phyloP scores from a whole-genome alignment of 2,329 filamentous ascomycete species.

The Fusarium tupiense region DNA sequence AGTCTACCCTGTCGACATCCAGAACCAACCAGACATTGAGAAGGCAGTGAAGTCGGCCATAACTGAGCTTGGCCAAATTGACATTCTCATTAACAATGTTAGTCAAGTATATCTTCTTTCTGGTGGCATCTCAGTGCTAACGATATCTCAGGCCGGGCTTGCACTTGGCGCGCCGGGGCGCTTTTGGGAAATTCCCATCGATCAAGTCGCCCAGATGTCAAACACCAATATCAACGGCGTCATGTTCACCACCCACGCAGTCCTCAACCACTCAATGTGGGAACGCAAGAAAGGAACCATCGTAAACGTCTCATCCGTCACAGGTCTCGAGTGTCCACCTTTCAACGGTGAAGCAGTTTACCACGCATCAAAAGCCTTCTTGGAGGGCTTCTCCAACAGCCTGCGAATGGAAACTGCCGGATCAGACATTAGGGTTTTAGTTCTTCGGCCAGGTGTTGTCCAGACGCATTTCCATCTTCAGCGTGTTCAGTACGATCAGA shows the following conservation, averaged over 20 bases:
- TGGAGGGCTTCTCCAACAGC: slow-evolving; percentile 12
- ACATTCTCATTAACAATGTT: slow-evolving; percentile 28
- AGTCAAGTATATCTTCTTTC: rapidly evolving
- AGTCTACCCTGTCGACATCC: neutral
- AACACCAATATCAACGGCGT: slow-evolving; percentile 48
- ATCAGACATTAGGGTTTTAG: slow-evolving; percentile 16
- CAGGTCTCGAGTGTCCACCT: slow-evolving; percentile 6
- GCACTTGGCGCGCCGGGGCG: slow-evolving; percentile 15
- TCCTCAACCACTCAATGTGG: slow-evolving; percentile 19
- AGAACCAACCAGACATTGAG: neutral
- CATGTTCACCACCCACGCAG: slow-evolving; percentile 48
- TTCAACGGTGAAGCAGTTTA: slow-evolving; percentile 21
- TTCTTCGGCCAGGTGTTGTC: slow-evolving; percentile 17
- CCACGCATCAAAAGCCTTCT: slow-evolving; percentile 16
- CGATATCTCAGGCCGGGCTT: neutral
- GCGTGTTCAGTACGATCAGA: slow-evolving; percentile 11
- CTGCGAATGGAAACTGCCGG: slow-evolving; percentile 1
- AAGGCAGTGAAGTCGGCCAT: neutral
- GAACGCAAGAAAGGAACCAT: slow-evolving; percentile 13
- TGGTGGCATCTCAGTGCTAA: rapidly evolving
- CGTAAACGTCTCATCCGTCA: slow-evolving; percentile 16
- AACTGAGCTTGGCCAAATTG: slow-evolving; percentile 13
- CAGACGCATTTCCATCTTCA: slow-evolving; percentile 25
- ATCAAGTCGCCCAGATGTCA: slow-evolving; percentile 4
- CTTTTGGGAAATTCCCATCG: slow-evolving; percentile 9